Conservation (phyloP, 2,329 filamentous ascomycete species). For the Mollisia scopiformis region DNA sequence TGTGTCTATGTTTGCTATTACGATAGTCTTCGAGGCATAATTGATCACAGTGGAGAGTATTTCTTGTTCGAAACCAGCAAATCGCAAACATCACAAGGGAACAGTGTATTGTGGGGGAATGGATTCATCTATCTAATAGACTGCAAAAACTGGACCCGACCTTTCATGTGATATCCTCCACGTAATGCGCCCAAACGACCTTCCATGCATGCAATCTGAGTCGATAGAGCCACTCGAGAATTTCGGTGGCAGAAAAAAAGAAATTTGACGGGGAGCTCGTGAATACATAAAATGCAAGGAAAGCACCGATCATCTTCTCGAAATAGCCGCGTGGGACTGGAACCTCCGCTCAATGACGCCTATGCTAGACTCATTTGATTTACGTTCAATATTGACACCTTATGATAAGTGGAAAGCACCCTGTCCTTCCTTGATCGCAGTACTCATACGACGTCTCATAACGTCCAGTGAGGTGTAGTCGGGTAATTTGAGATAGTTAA, state of each 20-base stretch:
- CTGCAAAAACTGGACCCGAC: conserved; percentile 27
- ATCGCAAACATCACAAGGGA: too few relatives aligned
- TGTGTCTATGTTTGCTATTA: too few relatives aligned
- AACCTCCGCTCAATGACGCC: conserved; percentile 10
- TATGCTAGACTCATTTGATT: conserved; percentile 7
- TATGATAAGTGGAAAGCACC: conserved; percentile 96
- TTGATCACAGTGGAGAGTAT: too few relatives aligned
- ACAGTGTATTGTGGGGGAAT: background rate
- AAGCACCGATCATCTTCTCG: conserved; percentile 24
- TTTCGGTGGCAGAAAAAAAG: conserved; percentile 16
- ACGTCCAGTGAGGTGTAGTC: conserved; percentile 83
- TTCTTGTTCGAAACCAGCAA: too few relatives aligned
- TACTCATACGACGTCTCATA: conserved; percentile 77
- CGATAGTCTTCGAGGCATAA: too few relatives aligned
- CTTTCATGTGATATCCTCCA: conserved; percentile 24
- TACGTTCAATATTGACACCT: conserved; percentile 20
- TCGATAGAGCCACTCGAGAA: conserved; percentile 23
- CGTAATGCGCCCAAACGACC: conserved; percentile 38
- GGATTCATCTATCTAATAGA: conserved; percentile 33
- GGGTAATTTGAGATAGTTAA: conserved; percentile 97
- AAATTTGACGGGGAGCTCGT: conserved; percentile 25
- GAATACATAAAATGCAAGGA: conserved; percentile 34
- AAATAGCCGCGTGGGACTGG: conserved; percentile 25
- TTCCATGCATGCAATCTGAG: conserved; percentile 40
- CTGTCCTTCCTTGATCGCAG: conserved; percentile 92